Evolutionary conservation across 768 basidiomycete species (phyloP).

Genomic region (Amanita jacksonii): DNA sequence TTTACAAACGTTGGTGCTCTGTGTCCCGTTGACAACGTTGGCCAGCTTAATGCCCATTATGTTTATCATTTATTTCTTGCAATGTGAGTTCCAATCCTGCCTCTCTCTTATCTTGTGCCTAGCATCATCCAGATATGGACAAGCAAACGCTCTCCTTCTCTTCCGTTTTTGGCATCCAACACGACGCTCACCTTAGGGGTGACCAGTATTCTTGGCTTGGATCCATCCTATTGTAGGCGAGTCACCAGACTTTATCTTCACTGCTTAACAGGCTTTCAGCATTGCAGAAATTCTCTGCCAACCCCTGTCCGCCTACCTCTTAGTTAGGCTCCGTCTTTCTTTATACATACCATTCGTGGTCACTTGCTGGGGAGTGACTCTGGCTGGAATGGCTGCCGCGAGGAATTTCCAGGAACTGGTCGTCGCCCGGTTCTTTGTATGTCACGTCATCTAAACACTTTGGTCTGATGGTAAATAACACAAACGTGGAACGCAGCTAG

Average conservation of each 20-base stretch:
- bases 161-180: conserved; percentile 25
- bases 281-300: conserved; percentile 25
- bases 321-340: conserved; percentile 24
- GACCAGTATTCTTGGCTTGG: conserved; percentile 26
- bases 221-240: conserved; percentile 21
- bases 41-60: conserved; percentile 23
- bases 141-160: conserved; percentile 24
- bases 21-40: not conserved
- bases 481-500: conserved; percentile 16
- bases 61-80: conserved; percentile 22
- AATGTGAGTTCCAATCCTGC: conserved; percentile 13
- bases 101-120: not conserved
- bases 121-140: conserved; percentile 21
- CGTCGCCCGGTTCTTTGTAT: conserved; percentile 23
- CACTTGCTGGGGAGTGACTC: conserved; percentile 23
- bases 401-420: conserved; percentile 21
- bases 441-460: conserved; percentile 5
- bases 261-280: conserved; percentile 11
- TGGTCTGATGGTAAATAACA: not conserved
- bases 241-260: not conserved
- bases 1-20: not conserved
- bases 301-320: conserved; percentile 23
- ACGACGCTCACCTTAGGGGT: conserved; percentile 20
- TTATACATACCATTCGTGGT: conserved; percentile 23
- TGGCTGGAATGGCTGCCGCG: conserved; percentile 23